phyloP scores from a whole-genome alignment of 2,329 filamentous ascomycete genomes.

The Rutstroemia sp. region DNA sequence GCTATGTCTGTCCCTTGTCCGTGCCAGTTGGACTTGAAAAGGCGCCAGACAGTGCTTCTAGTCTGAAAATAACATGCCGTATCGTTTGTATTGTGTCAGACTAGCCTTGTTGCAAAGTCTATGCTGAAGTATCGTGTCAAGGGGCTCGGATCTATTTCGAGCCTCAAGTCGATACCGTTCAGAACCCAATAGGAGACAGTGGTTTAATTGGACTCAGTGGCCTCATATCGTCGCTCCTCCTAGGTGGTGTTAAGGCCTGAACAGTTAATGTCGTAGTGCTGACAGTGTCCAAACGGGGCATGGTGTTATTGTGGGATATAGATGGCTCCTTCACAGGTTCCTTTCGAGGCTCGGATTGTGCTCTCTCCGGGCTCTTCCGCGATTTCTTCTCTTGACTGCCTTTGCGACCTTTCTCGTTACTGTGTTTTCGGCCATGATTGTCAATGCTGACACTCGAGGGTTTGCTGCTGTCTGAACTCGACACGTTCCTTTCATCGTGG shows the following conservation, averaged over 20 bases:
- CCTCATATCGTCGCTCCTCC: slow-evolving; percentile 23
- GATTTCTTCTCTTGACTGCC: not conserved
- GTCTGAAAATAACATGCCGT: not conserved
- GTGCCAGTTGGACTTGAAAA: not conserved
- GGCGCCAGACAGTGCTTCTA: not conserved
- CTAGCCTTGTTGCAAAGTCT: no score
- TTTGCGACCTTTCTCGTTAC: slow-evolving; percentile 6
- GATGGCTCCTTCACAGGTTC: not conserved
- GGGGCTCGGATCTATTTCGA: not conserved
- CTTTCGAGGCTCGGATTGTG: not conserved
- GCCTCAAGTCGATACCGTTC: not conserved
- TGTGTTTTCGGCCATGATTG: slow-evolving; percentile 10
- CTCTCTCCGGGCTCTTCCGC: not conserved
- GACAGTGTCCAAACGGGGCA: slow-evolving; percentile 34
- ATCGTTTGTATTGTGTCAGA: not conserved
- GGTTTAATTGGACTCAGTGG: slow-evolving; percentile 61
- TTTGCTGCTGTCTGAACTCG: slow-evolving; percentile 59
- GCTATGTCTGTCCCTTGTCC: not conserved
- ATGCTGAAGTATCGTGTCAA: not conserved
- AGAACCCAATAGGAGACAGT: slow-evolving; percentile 53
- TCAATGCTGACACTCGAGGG: slow-evolving; percentile 33
- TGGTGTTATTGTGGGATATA: slow-evolving; percentile 32
- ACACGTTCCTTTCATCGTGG: slow-evolving; percentile 49
- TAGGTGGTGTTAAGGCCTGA: slow-evolving; percentile 19
- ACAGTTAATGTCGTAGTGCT: slow-evolving; percentile 21